These are phyloP conservation scores for Zygosaccharomyces rouxii DNA, from an alignment of 805 yeast species.

Conservation along the genomic window DNA sequence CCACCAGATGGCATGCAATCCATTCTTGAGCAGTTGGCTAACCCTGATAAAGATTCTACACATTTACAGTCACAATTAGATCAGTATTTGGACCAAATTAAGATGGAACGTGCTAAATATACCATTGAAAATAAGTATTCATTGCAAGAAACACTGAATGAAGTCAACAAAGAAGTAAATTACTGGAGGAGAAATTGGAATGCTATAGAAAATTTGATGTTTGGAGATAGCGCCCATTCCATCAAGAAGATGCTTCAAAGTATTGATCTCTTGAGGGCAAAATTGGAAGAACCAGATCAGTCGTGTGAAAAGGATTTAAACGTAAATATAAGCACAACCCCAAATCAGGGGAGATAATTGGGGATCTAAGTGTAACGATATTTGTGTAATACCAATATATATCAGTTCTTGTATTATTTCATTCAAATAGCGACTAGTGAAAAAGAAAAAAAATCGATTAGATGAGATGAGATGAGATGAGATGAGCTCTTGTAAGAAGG, in stretches of 20 bases:
- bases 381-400: background rate
- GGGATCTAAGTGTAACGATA: background rate
- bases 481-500: background rate
- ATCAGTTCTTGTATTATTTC: background rate
- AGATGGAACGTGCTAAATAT: constrained; percentile 31
- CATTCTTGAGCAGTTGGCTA: constrained; percentile 21
- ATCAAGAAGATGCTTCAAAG: constrained; percentile 29
- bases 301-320: constrained; percentile 2
- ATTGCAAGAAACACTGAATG: constrained; percentile 20
- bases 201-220: constrained; percentile 29
- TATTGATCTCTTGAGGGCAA: constrained; percentile 21
- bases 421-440: background rate
- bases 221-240: constrained; percentile 31
- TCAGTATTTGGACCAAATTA: constrained; percentile 26
- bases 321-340: constrained; percentile 1
- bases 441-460: background rate
- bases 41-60: constrained; percentile 12
- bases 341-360: background rate
- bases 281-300: constrained; percentile 7
- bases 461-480: background rate
- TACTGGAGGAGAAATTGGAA: constrained; percentile 33
- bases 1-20: constrained; percentile 22
- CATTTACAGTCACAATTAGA: constrained; percentile 17
- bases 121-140: constrained; percentile 30
- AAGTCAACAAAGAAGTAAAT: constrained; percentile 27